Conservation (phyloP, 305 asterid species). For the Solanum hybrid region DNA sequence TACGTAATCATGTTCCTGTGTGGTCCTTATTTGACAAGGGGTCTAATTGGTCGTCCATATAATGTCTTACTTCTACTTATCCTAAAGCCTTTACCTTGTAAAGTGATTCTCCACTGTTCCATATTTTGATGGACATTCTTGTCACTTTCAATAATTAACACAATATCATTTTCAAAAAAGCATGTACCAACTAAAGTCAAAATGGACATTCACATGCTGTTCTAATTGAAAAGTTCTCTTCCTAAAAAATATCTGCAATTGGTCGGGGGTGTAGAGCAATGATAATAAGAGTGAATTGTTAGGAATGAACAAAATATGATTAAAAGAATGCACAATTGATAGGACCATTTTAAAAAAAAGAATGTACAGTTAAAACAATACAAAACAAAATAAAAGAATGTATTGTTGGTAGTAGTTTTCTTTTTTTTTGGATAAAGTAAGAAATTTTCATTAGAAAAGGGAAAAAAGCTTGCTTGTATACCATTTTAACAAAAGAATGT, state of each 20-base stretch:
- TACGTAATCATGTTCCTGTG: neutral
- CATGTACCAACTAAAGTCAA: neutral
- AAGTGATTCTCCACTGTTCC: neutral
- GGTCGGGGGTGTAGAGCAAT: neutral
- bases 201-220: conserved; percentile 1
- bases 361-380: neutral
- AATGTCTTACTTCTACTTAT: neutral
- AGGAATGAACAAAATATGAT: neutral
- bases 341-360: neutral
- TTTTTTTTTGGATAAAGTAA: neutral
- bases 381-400: neutral
- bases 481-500: neutral
- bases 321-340: neutral
- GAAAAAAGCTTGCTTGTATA: neutral
- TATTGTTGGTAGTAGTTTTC: neutral
- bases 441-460: neutral
- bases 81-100: neutral
- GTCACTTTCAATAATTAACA: neutral
- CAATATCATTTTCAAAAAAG: neutral
- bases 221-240: neutral
- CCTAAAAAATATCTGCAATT: neutral
- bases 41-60: neutral
- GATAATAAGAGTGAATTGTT: neutral
- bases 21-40: neutral
- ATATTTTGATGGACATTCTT: neutral